phyloP scores from a whole-genome alignment of 1,284 basidiomycete genomes.

The Grifola frondosa region DNA sequence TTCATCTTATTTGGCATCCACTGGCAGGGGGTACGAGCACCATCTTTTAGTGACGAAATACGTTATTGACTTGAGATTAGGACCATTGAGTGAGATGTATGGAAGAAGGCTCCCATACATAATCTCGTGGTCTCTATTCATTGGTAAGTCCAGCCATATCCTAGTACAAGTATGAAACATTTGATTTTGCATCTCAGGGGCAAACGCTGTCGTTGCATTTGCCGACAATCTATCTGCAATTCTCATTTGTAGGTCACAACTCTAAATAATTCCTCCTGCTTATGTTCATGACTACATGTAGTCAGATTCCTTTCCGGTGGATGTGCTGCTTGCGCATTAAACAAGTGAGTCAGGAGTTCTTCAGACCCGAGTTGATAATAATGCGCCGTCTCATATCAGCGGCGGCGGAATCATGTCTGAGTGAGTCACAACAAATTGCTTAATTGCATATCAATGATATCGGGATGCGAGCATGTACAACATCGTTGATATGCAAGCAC shows the following conservation, averaged over 20 bases:
- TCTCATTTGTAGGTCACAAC: conserved; percentile 6
- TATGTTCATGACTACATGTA: background rate
- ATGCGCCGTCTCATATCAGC: too few relatives aligned
- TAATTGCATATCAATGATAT: too few relatives aligned
- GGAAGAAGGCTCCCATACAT: conserved; percentile 23
- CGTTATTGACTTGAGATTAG: conserved; percentile 5
- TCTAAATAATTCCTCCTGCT: too few relatives aligned
- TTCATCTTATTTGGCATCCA: background rate
- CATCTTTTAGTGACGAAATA: background rate
- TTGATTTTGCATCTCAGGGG: too few relatives aligned
- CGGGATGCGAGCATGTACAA: conserved; percentile 10
- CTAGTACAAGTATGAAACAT: too few relatives aligned
- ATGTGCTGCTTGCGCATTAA: conserved; percentile 11
- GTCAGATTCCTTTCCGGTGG: conserved; percentile 15
- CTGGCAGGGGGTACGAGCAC: conserved; percentile 26
- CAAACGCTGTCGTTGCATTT: too few relatives aligned
- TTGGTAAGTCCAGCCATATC: too few relatives aligned
- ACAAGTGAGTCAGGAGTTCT: conserved; percentile 13
- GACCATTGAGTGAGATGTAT: conserved; percentile 27
- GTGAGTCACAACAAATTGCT: background rate
- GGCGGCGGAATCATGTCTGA: conserved; percentile 11
- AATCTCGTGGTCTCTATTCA: conserved; percentile 26
- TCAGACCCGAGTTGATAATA: too few relatives aligned
- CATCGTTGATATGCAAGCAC: conserved; percentile 12
- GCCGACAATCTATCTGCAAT: conserved; percentile 11